These are phyloP conservation scores for Eucalyptus coolabah DNA, from an alignment of 345 rosid species.

Conservation along the genomic window DNA sequence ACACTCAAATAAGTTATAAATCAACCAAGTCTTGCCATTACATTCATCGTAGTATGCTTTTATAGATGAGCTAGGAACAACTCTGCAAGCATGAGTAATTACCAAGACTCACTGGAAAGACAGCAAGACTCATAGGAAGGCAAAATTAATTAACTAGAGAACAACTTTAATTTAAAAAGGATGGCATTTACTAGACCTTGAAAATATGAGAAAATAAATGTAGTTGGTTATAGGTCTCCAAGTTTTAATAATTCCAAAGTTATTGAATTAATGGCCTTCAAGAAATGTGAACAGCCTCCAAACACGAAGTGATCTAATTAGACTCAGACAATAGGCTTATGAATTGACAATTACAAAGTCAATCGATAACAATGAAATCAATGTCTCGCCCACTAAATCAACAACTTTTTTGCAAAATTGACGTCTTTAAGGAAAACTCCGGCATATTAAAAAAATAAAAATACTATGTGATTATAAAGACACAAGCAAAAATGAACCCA, in stretches of 20 bases:
- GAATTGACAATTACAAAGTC: background rate
- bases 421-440: background rate
- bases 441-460: background rate
- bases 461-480: background rate
- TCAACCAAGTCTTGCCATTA: background rate
- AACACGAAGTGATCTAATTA: background rate
- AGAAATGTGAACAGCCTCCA: background rate
- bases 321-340: background rate
- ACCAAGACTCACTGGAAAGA: background rate
- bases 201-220: background rate
- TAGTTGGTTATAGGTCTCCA: background rate
- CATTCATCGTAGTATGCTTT: background rate
- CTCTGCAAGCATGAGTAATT: background rate
- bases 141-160: background rate
- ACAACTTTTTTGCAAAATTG: background rate
- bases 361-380: background rate
- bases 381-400: background rate
- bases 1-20: background rate
- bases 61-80: background rate
- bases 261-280: background rate
- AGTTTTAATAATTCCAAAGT: background rate
- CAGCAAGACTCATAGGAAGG: background rate
- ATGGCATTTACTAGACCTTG: background rate
- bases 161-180: too few relatives aligned
- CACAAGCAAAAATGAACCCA: background rate